Percentiles rank a stretch among this genome's conserved stretches.
These are phyloP conservation scores for Penicillium psychrofluorescens DNA, from an alignment of 495 filamentous ascomycete genomes.

Conservation along the genomic window DNA sequence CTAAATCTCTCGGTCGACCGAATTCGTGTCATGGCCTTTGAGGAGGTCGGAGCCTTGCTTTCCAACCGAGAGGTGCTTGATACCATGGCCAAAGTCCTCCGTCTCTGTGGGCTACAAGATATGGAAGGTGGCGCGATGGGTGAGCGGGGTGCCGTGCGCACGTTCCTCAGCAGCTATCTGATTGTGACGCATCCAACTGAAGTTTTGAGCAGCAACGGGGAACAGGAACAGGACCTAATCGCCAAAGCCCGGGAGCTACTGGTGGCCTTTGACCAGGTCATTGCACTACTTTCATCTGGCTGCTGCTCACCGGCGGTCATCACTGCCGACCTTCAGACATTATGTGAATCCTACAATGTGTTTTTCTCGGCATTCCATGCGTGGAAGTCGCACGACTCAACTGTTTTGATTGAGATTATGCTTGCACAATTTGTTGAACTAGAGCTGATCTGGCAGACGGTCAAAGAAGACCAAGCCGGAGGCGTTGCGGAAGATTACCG, in stretches of 20 bases:
- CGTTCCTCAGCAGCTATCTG: conserved; percentile 86
- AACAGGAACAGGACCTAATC: conserved; percentile 85
- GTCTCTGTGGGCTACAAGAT: conserved; percentile 69
- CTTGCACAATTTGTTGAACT: conserved; percentile 90
- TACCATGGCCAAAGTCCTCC: conserved; percentile 64
- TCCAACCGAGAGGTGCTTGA: conserved; percentile 64
- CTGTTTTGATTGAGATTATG: conserved; percentile 87
- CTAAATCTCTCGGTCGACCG: conserved; percentile 68
- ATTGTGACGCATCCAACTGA: conserved; percentile 90
- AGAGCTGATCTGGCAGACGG: conserved; percentile 92
- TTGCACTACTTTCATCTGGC: conserved; percentile 51
- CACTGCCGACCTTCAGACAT: conserved; percentile 36
- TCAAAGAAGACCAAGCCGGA: conserved; percentile 83
- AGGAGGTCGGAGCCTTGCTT: conserved; percentile 71
- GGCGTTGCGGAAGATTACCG: conserved; percentile 83
- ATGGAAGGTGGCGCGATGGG: conserved; percentile 59
- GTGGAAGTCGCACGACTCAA: conserved; percentile 91
- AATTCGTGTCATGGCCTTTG: conserved; percentile 70
- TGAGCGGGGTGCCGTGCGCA: conserved; percentile 74
- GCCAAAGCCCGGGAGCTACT: conserved; percentile 81
- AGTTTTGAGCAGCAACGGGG: conserved; percentile 77
- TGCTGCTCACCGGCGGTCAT: conserved; percentile 31
- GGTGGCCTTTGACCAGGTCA: conserved; percentile 72
- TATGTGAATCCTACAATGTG: conserved; percentile 60
- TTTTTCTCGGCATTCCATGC: conserved; percentile 90